These are phyloP conservation scores for Grifola frondosa DNA, from an alignment of 1,284 basidiomycete genomes.

Conservation along the genomic window DNA sequence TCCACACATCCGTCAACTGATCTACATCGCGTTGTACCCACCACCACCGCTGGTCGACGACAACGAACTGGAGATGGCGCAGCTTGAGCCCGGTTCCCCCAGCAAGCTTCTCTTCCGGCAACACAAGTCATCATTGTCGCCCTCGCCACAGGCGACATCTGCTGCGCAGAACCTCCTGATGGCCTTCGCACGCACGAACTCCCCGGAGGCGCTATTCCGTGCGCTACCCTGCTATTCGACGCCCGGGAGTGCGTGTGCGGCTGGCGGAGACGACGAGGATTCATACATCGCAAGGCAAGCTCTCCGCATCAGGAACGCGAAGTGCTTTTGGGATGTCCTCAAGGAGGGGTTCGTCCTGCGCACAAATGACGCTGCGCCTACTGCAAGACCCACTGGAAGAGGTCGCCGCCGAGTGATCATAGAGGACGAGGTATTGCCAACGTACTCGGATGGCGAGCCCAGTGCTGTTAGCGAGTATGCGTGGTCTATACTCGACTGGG, in stretches of 20 bases:
- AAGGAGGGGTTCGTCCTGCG: conserved; percentile 50
- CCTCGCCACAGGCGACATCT: conserved; percentile 44
- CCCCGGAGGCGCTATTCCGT: conserved; percentile 49
- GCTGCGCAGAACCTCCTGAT: conserved; percentile 55
- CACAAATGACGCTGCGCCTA: conserved; percentile 13
- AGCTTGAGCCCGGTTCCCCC: conserved; percentile 39
- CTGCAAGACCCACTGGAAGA: conserved; percentile 29
- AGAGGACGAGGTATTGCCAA: conserved; percentile 22
- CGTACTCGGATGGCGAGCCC: conserved; percentile 25
- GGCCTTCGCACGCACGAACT: conserved; percentile 56
- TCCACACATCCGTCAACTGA: conserved; percentile 61
- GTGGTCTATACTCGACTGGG: conserved; percentile 66
- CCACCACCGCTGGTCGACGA: conserved; percentile 34
- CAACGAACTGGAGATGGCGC: conserved; percentile 29
- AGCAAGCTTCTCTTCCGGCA: conserved; percentile 40
- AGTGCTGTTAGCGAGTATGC: conserved; percentile 52
- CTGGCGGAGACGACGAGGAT: conserved; percentile 43
- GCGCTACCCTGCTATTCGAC: conserved; percentile 52
- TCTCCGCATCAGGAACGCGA: conserved; percentile 49
- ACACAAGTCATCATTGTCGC: conserved; percentile 43
- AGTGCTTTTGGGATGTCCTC: conserved; percentile 62
- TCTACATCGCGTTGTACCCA: conserved; percentile 68
- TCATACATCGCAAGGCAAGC: conserved; percentile 57
- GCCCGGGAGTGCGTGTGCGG: not conserved
- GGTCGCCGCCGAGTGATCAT: conserved; percentile 23